A percentile compares a stretch with the other conserved stretches of the same genome.
phyloP scores from a whole-genome alignment of 139 green algal genomes.

The Chlamydomonas sp. region DNA sequence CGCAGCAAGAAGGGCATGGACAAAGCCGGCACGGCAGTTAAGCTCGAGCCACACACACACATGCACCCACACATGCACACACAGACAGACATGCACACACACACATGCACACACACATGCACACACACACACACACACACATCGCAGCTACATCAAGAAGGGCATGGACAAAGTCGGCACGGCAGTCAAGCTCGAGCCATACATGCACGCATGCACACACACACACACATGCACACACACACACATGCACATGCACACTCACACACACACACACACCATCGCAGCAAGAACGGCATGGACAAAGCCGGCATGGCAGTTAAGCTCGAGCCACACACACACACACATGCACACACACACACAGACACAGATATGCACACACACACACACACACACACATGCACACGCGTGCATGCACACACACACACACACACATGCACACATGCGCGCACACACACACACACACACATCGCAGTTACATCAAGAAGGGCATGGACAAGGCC shows the following conservation, averaged over 20 bases:
- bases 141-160: slow-evolving; percentile 92
- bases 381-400: neutral
- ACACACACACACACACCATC: too few species aligned
- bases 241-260: too few species aligned
- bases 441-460: neutral
- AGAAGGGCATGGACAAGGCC: slow-evolving; percentile 82
- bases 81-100: neutral
- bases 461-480: slow-evolving; percentile 67
- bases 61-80: neutral
- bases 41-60: slow-evolving; percentile 51
- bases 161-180: slow-evolving; percentile 84
- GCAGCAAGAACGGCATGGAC: too few species aligned
- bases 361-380: neutral
- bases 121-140: too few species aligned
- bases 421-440: neutral
- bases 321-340: neutral
- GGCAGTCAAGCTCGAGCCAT: slow-evolving; percentile 79
- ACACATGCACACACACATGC: too few species aligned
- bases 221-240: slow-evolving; percentile 2
- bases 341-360: neutral
- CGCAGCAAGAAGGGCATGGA: slow-evolving; percentile 70
- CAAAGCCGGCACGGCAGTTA: slow-evolving; percentile 91
- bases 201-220: too few species aligned
- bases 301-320: too few species aligned
- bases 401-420: neutral